phyloP scores from a whole-genome alignment of 2,329 filamentous ascomycete species.

The Ophiostoma perfectum region DNA sequence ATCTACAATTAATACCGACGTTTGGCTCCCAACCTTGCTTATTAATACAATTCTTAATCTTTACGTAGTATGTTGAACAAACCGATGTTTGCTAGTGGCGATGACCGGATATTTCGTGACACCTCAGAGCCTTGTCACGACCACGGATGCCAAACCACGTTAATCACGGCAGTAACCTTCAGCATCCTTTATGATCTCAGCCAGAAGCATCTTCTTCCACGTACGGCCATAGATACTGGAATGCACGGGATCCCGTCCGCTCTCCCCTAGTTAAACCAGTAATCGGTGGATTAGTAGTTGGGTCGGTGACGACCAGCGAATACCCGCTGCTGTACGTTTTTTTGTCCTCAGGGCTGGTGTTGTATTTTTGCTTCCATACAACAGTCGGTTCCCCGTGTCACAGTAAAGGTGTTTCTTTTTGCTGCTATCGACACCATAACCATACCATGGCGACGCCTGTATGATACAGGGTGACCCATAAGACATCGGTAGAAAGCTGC shows the following conservation, averaged over 20 bases:
- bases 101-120: too few relatives aligned
- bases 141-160: too few relatives aligned
- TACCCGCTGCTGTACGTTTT: slow-evolving; percentile 2
- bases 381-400: too few relatives aligned
- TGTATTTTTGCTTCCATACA: background rate
- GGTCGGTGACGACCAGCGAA: slow-evolving; percentile 9
- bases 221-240: slow-evolving; percentile 7
- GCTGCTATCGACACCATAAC: too few relatives aligned
- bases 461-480: too few relatives aligned
- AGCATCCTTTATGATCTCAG: background rate
- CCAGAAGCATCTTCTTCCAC: background rate
- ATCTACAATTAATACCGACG: too few relatives aligned
- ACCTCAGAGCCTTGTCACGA: background rate
- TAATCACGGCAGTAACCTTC: background rate
- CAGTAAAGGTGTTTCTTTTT: background rate
- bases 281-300: slow-evolving; percentile 8
- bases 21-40: too few relatives aligned
- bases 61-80: too few relatives aligned
- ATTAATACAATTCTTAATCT: too few relatives aligned
- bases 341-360: background rate
- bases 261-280: slow-evolving; percentile 9
- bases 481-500: too few relatives aligned
- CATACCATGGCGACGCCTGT: too few relatives aligned
- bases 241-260: slow-evolving; percentile 7
- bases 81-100: too few relatives aligned